phyloP scores from a whole-genome alignment of 805 yeast genomes.

The Scheffersomyces lignosus region DNA sequence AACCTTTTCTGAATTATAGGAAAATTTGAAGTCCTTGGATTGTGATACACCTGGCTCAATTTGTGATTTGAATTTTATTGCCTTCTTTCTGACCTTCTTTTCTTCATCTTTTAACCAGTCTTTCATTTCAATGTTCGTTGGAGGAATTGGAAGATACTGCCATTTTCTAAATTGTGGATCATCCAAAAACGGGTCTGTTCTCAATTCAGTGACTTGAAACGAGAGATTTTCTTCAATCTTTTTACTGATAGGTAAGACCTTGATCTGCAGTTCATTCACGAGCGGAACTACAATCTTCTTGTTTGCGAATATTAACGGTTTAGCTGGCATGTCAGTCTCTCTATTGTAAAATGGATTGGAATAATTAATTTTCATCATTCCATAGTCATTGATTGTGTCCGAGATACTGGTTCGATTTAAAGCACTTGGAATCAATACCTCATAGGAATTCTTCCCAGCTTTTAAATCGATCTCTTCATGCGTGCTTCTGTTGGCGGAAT shows the following conservation, averaged over 20 bases:
- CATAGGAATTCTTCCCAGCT: conserved; percentile 13
- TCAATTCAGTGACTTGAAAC: background rate
- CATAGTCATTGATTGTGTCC: conserved; percentile 40
- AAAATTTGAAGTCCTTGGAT: conserved; percentile 36
- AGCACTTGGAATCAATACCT: conserved; percentile 17
- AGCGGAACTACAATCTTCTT: conserved; percentile 50
- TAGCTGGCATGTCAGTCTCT: conserved; percentile 49
- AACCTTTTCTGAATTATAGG: conserved; percentile 33
- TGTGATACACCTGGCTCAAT: conserved; percentile 48
- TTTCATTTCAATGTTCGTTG: conserved; percentile 40
- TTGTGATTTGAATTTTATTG: conserved; percentile 44
- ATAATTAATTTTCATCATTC: conserved; percentile 54
- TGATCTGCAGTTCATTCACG: conserved; percentile 24
- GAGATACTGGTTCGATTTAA: conserved; percentile 15
- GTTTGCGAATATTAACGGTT: conserved; percentile 68
- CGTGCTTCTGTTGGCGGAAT: background rate
- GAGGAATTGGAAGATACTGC: conserved; percentile 52
- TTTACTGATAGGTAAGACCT: conserved; percentile 6
- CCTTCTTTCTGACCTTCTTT: conserved; percentile 10
- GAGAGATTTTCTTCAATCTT: conserved; percentile 2
- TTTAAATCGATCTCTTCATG: background rate
- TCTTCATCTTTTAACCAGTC: conserved; percentile 29
- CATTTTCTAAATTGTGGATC: conserved; percentile 20
- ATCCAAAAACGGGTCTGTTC: background rate
- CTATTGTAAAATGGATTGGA: conserved; percentile 64